Base-by-base conservation (phyloP, 169 alveolate genomes). In the Eimeria falciformis region DNA sequence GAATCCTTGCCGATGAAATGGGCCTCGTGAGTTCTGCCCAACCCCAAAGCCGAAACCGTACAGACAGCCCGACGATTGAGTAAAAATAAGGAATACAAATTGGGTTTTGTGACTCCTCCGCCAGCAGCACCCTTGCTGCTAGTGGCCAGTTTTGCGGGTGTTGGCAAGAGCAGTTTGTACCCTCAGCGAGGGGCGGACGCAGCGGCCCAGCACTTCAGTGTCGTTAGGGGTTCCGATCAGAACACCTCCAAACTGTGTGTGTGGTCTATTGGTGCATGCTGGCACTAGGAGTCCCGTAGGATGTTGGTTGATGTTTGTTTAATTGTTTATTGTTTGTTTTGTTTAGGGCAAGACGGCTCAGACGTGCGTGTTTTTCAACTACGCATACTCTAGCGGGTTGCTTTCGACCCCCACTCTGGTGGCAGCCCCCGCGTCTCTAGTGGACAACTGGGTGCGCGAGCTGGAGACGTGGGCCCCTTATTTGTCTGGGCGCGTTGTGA, bases 1-100 rank as follows among this genome's bases (percentile, higher is more conserved):
- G 98, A 0, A 95, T 96, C 27, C 94, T 96, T 43, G 98, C 98
- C 1, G 98, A 95, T 91, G 98, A 96, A 47, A 96, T 96, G 98
- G 98, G 98, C 23, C 79, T 93, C 21, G 94, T 91, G 37, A 50
- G 91, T 45, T 17, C 25, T 18, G 17, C 65, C 65, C 17, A n/a
- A 5, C 65, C 65, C 65, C 40, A 33, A 33, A 33, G 40, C 40
- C 40, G 40, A 33, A 33, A 33, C 40, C 40, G 40, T 33, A 33
- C 40, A 33, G 40, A 33, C 40, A 33, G 40, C 40, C 40, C 40
- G 40, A 33, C 2, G 40, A 33, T 2, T n/a, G n/a, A 33, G 40
- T 33, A 33, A 33, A 33, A 33, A 33, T 33, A 33, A 33, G 40
- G 40, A 33, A 33, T 33, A 33, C 40, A 33, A 33, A 33, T 33